Evolutionary conservation across 257 asterid genomes (phyloP).

Genomic region (Scutellaria barbata): DNA sequence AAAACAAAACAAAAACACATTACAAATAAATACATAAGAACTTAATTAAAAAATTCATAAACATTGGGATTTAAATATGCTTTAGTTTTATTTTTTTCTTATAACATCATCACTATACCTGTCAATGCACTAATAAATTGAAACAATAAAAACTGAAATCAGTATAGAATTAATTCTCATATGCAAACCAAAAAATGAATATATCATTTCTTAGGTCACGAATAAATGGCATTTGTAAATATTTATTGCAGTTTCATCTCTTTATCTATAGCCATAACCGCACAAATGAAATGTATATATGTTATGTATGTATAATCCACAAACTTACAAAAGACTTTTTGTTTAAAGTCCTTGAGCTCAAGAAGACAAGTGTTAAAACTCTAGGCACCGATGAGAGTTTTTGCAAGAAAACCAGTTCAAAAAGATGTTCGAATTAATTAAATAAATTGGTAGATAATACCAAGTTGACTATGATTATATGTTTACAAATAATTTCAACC

Average conservation of each 20-base stretch:
- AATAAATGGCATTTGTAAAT: neutral
- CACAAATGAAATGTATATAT: neutral
- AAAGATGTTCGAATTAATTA: constrained; percentile 5
- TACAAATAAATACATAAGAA: too few relatives aligned
- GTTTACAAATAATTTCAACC: neutral
- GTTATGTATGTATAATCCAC: neutral
- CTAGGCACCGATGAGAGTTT: neutral
- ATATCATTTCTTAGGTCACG: too few relatives aligned
- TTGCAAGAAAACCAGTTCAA: constrained; percentile 7
- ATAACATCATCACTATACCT: too few relatives aligned
- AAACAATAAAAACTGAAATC: too few relatives aligned
- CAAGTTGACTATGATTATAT: neutral
- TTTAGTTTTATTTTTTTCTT: too few relatives aligned
- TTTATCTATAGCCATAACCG: neutral
- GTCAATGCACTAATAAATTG: too few relatives aligned
- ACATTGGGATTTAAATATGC: too few relatives aligned
- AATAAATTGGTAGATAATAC: constrained; percentile 3
- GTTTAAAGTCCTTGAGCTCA: constrained; percentile 11
- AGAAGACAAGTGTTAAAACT: constrained; percentile 26
- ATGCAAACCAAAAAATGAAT: too few relatives aligned
- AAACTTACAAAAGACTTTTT: neutral
- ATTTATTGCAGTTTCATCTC: neutral
- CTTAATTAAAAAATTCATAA: too few relatives aligned
- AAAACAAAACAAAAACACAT: too few relatives aligned
- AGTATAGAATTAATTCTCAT: too few relatives aligned